Evolutionary conservation across 1,139 yeast genomes (phyloP), one percentile per base, ranked within the genome.

Genomic region (Blastobotrys capitulatus): DNA sequence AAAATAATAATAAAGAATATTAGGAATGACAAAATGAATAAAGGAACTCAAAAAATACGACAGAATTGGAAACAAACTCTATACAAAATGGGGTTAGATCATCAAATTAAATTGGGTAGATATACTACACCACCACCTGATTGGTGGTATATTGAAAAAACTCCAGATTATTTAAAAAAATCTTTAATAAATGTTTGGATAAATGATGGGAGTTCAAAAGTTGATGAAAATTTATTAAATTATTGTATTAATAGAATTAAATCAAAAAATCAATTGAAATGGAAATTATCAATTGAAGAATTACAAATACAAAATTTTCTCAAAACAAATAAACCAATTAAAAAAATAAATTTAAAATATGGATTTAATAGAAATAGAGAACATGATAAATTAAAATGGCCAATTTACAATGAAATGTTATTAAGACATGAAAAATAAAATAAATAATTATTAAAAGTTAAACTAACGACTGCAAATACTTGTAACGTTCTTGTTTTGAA

Each of bases 401-500:
- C 42, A 10, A 44, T 48, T 8, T 48, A 43, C 20, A 48, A 48
- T 18, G 15, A 18, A 13, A 48, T 48, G 51, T 46, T 48, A 9
- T 5, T 48, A 22, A 47, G 51, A 16, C 51, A 48, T 36, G 51
- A 48, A 31, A 12, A 36, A 20, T 38, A 29, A 26, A 46, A 19
- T 38, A 36, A 15, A 36, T 18, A 13, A 40, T 9, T 38, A 9
- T 10, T 34, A 44, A 20, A 43, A n/a, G n/a, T n/a, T n/a, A n/a
- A n/a, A n/a, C n/a, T n/a, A n/a, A n/a, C n/a, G 43, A 31, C 20
- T 46, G 48, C 32, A 49, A 39, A n/a, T 49, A 42, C 13, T 64
- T 56, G 46, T 63, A 68, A 43, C 62, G 57, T 44, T 62, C 70
- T 57, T 67, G 73, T 1, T 67, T 71, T 10, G 46, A 52, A 22